Evolutionary conservation across 441 rosid genomes (phyloP).

Genomic region (Melastoma candidum): DNA sequence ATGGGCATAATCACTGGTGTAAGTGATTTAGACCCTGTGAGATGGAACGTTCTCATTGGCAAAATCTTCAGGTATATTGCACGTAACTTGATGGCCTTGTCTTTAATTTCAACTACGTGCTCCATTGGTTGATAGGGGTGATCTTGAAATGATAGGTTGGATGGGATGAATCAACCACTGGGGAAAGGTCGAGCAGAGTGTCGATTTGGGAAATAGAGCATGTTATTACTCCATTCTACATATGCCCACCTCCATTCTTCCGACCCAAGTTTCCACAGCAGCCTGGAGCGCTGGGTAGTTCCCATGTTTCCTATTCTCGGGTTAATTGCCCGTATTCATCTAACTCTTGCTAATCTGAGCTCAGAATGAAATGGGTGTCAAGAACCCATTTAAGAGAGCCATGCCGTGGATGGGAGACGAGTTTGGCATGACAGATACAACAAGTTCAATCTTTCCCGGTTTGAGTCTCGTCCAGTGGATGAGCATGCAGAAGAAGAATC

Average conservation of each 20-base stretch:
- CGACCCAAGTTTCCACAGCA: constrained; percentile 82
- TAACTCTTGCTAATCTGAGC: not conserved
- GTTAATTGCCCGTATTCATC: no score
- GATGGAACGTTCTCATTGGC: constrained; percentile 98
- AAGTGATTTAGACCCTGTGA: constrained; percentile 70
- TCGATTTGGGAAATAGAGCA: constrained; percentile 95
- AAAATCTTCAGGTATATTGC: constrained; percentile 74
- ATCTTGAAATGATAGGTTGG: constrained; percentile 51
- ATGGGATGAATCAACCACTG: constrained; percentile 94
- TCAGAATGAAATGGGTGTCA: constrained; percentile 70
- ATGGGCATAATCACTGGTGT: constrained; percentile 92
- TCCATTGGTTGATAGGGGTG: not conserved
- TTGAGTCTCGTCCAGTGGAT: constrained; percentile 97
- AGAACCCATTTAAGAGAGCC: constrained; percentile 77
- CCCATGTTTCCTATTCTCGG: no score
- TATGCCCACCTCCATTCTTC: constrained; percentile 95
- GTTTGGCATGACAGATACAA: constrained; percentile 65
- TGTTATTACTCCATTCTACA: constrained; percentile 81
- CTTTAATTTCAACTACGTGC: not conserved
- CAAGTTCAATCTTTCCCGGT: constrained; percentile 73
- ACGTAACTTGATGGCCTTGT: not conserved
- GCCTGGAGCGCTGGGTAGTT: constrained; percentile 73
- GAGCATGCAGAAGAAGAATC: constrained; percentile 92
- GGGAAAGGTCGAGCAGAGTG: constrained; percentile 79
- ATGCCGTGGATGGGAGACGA: constrained; percentile 97